These are phyloP conservation scores for Aspergillus felis DNA, from an alignment of 2,329 filamentous ascomycete genomes.

Conservation along the genomic window DNA sequence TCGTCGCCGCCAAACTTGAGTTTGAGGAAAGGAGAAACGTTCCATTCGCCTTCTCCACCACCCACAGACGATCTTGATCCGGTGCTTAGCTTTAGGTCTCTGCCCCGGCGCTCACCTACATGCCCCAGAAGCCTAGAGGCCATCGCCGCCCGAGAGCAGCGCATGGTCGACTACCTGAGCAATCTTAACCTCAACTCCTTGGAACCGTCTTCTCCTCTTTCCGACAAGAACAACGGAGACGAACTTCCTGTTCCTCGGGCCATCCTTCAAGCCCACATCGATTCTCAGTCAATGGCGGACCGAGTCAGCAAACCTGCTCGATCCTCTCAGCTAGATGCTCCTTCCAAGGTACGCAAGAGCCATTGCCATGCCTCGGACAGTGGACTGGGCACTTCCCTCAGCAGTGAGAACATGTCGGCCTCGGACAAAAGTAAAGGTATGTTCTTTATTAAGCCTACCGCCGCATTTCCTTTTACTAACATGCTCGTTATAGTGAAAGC, in stretches of 20 bases:
- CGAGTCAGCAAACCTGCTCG: constrained; percentile 29
- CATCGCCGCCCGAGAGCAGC: constrained; percentile 64
- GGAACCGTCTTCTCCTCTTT: constrained; percentile 36
- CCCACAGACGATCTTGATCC: constrained; percentile 41
- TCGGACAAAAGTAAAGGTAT: constrained; percentile 48
- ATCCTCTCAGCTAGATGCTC: constrained; percentile 38
- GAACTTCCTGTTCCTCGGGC: constrained; percentile 58
- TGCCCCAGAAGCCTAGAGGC: constrained; percentile 56
- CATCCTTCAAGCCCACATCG: constrained; percentile 55
- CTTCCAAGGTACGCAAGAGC: constrained; percentile 47
- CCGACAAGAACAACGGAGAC: constrained; percentile 48
- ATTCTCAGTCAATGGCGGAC: constrained; percentile 36
- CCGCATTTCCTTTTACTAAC: constrained; percentile 25
- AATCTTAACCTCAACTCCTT: constrained; percentile 61
- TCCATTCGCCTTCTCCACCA: constrained; percentile 45
- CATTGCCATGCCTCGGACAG: constrained; percentile 78
- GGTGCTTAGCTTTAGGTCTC: constrained; percentile 42
- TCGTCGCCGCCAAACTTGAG: constrained; percentile 34
- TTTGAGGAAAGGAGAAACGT: constrained; percentile 69
- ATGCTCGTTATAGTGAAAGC: constrained; percentile 18
- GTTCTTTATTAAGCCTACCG: constrained; percentile 34
- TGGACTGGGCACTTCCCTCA: constrained; percentile 80
- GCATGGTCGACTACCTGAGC: constrained; percentile 63
- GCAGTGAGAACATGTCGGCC: constrained; percentile 42
- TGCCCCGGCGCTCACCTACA: constrained; percentile 65